Percentiles rank a stretch among this genome's conserved stretches.
phyloP scores from a whole-genome alignment of 306 rosid species.

The Quercus gilva region DNA sequence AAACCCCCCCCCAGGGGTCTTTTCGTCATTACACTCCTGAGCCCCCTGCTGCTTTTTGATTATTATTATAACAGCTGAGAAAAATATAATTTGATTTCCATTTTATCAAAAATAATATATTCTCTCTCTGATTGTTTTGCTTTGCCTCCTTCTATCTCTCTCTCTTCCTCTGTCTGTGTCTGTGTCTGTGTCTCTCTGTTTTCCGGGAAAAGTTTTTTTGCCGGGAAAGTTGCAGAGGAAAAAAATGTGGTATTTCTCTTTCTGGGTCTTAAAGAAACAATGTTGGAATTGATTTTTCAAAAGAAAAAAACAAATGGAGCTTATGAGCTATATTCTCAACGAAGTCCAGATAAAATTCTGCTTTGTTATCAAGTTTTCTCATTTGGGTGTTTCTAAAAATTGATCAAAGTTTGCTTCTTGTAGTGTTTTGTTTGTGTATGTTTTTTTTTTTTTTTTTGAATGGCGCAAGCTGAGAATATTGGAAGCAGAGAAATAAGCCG shows the following conservation, averaged over 20 bases:
- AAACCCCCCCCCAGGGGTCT: neutral
- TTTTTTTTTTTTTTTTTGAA: neutral
- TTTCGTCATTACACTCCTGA: constrained; percentile 16
- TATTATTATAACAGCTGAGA: no score
- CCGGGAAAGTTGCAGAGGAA: constrained; percentile 1
- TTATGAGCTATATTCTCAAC: neutral
- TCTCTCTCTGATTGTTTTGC: no score
- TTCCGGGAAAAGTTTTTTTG: neutral
- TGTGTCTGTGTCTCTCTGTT: neutral
- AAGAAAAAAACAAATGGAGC: neutral
- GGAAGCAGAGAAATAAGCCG: constrained; percentile 11
- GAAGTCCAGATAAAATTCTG: neutral
- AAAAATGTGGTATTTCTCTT: constrained; percentile 17
- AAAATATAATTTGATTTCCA: no score
- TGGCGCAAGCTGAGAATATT: constrained; percentile 46
- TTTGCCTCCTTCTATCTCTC: neutral
- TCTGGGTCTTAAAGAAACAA: neutral
- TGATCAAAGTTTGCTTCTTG: neutral
- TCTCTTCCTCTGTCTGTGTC: neutral
- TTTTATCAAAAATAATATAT: no score
- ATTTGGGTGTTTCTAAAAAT: constrained; percentile 6
- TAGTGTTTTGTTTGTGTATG: neutral
- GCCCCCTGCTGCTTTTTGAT: no score
- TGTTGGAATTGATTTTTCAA: neutral
- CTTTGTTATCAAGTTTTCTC: neutral